These are phyloP conservation scores for Lentinus brumalis DNA, from an alignment of 768 basidiomycete genomes.

Conservation along the genomic window DNA sequence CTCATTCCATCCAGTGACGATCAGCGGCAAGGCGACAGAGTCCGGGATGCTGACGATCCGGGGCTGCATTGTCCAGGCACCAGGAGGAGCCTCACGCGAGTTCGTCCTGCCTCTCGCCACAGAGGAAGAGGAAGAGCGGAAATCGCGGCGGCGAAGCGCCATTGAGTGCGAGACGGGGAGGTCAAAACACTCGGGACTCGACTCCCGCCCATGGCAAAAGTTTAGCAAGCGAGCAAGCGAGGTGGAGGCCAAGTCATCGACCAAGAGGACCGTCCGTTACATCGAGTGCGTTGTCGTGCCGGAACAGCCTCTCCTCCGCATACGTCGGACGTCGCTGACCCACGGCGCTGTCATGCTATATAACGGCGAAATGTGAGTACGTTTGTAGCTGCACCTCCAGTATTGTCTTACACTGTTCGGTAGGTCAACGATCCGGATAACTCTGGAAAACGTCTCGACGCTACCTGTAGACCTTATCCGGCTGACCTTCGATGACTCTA, in stretches of 20 bases:
- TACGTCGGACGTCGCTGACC: constrained; percentile 85
- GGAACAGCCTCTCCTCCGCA: constrained; percentile 84
- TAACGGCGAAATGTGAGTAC: constrained; percentile 83
- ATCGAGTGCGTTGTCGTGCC: constrained; percentile 83
- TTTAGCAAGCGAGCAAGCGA: constrained; percentile 42
- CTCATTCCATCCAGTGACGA: constrained; percentile 69
- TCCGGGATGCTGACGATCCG: constrained; percentile 71
- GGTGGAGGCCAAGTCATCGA: constrained; percentile 17
- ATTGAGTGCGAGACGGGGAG: constrained; percentile 68
- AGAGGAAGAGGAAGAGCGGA: constrained; percentile 66
- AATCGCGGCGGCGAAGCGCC: constrained; percentile 57
- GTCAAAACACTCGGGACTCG: constrained; percentile 74
- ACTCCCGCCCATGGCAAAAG: constrained; percentile 65
- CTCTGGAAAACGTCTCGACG: constrained; percentile 86
- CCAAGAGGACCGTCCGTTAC: constrained; percentile 47
- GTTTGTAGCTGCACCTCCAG: not conserved
- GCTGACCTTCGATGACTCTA: constrained; percentile 89
- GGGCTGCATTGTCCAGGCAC: constrained; percentile 78
- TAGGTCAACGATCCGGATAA: constrained; percentile 83
- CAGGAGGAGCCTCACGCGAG: constrained; percentile 69
- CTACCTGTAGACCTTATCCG: constrained; percentile 85
- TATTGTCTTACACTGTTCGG: constrained; percentile 6
- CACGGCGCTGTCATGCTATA: constrained; percentile 96
- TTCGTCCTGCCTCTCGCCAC: constrained; percentile 77
- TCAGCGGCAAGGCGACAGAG: constrained; percentile 66